Percentiles rank a stretch among this genome's conserved stretches.
These are phyloP conservation scores for Lactarius psammicola DNA, from an alignment of 768 basidiomycete genomes.

Conservation along the genomic window DNA sequence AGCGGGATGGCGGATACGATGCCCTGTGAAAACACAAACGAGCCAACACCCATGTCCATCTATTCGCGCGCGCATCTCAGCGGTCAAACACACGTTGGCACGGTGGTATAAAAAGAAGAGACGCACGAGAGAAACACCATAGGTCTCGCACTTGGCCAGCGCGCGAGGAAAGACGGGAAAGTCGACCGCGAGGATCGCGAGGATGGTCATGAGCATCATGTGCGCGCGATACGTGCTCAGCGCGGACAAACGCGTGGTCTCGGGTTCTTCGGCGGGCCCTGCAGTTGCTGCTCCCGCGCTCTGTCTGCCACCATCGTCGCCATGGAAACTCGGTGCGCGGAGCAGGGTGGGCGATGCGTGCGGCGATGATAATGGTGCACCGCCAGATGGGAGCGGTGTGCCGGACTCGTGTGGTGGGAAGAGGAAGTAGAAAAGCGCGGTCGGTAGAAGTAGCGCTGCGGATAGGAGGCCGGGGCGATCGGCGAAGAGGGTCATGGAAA, in stretches of 20 bases:
- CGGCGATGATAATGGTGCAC: constrained; percentile 29
- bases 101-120: constrained; percentile 13
- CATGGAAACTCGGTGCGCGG: constrained; percentile 13
- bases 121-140: constrained; percentile 87
- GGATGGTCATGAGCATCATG: constrained; percentile 91
- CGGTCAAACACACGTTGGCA: no score
- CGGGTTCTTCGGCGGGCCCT: background rate
- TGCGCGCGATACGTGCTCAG: constrained; percentile 88
- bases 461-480: constrained; percentile 53
- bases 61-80: constrained; percentile 35
- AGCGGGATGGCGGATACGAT: constrained; percentile 84
- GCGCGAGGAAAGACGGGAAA: constrained; percentile 87
- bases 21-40: constrained; percentile 96
- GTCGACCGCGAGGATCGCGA: constrained; percentile 94
- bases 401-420: constrained; percentile 44
- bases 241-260: constrained; percentile 56
- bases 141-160: constrained; percentile 91
- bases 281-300: background rate
- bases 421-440: constrained; percentile 43
- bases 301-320: background rate
- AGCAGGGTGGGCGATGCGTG: constrained; percentile 26
- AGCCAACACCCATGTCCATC: constrained; percentile 99
- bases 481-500: constrained; percentile 79
- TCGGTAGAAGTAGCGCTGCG: constrained; percentile 46
- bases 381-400: constrained; percentile 53